Percentiles rank a stretch among this genome's conserved stretches.
Conservation (phyloP, 805 yeast genomes). For the Alloascoidea hylecoeti region DNA sequence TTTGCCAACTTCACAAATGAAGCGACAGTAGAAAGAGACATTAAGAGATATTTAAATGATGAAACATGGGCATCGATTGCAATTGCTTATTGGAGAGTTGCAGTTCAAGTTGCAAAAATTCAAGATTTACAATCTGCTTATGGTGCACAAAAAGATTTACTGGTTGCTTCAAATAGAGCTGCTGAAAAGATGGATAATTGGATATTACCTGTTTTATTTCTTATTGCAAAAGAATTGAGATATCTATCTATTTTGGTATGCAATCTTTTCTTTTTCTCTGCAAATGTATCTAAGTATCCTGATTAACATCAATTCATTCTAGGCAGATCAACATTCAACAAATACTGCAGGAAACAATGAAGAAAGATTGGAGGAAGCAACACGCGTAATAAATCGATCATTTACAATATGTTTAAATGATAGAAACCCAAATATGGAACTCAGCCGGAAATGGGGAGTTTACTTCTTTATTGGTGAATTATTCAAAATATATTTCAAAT, state of each 20-base stretch:
- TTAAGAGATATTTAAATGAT: not conserved
- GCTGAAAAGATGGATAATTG: constrained; percentile 80
- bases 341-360: not conserved
- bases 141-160: constrained; percentile 13
- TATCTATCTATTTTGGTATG: constrained; percentile 13
- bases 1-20: constrained; percentile 1
- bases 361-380: constrained; percentile 33
- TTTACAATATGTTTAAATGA: constrained; percentile 73
- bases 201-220: constrained; percentile 14
- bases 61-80: not conserved
- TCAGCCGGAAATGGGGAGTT: constrained; percentile 47
- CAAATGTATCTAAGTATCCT: no score
- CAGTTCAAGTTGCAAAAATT: not conserved
- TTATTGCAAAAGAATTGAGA: constrained; percentile 14
- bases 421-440: constrained; percentile 34
- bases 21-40: not conserved
- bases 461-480: constrained; percentile 60
- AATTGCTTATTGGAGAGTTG: constrained; percentile 1
- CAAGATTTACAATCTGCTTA: constrained; percentile 1
- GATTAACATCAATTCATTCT: no score
- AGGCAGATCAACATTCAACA: not conserved
- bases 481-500: constrained; percentile 50
- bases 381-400: constrained; percentile 53
- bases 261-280: no score
- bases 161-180: constrained; percentile 56